Conservation (phyloP, 306 rosid species). For the Luffa aegyptiaca region DNA sequence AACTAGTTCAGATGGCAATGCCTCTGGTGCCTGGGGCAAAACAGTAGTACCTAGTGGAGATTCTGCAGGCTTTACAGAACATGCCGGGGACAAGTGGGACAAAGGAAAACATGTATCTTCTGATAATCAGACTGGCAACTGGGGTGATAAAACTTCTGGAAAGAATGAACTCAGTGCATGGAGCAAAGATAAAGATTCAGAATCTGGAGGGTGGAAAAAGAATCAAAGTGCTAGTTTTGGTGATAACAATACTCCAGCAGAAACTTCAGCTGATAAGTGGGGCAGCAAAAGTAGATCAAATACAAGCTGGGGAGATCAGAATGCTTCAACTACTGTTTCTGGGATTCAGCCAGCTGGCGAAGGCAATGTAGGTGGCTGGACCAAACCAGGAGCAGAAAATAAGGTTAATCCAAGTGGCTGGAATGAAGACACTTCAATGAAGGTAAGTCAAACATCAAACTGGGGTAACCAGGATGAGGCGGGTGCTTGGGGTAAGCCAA, state of each 20-base stretch:
- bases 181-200: constrained; percentile 23
- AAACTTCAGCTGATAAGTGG: constrained; percentile 7
- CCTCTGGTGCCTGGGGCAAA: constrained; percentile 26
- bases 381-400: constrained; percentile 7
- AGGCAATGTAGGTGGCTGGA: constrained; percentile 4
- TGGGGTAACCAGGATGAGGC: constrained; percentile 10
- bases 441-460: constrained; percentile 3
- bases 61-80: constrained; percentile 10
- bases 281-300: constrained; percentile 6
- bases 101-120: constrained; percentile 14
- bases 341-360: constrained; percentile 7
- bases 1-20: constrained; percentile 18
- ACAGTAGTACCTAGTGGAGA: constrained; percentile 15
- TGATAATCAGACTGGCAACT: constrained; percentile 8
- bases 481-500: constrained; percentile 13
- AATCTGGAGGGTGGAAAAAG: constrained; percentile 21
- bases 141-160: constrained; percentile 18
- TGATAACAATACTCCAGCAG: constrained; percentile 10
- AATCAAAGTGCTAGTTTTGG: constrained; percentile 12
- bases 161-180: constrained; percentile 20
- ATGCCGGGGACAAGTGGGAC: constrained; percentile 1
- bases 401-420: constrained; percentile 2
- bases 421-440: constrained; percentile 5
- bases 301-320: constrained; percentile 12
- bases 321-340: background rate